Evolutionary conservation across 2,329 filamentous ascomycete species (phyloP), one percentile per base, ranked within the genome.

Genomic region (Pseudocercospora macadamiae): DNA sequence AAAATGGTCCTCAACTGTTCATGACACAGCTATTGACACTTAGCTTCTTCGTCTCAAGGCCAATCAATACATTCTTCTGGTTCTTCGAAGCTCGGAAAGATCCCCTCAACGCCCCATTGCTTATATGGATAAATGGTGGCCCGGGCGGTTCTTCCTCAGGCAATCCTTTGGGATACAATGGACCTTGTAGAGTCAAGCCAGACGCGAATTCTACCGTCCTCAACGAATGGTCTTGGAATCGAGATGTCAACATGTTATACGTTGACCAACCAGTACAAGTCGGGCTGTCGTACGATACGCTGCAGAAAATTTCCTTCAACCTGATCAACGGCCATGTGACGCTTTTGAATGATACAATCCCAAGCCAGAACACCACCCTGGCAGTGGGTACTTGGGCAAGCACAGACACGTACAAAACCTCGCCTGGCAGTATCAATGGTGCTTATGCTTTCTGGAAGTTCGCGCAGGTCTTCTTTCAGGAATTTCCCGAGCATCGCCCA

Each of bases 381-480:
- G 73, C 80, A 25, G 75, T 81, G 7, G 83, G 83, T 14, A 54
- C 42, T 7, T 53, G 37, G 23, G 30, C 56, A 10, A 59, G 48
- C n/a, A 45, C 37, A 21, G 55, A 59, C 51, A 85, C 80, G 2
- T 81, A 82, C 32, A 71, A 79, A 1, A 78, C 78, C 1, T 79
- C 82, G 0, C 82, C 82, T 42, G 79, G 76, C 4, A 83, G 81
- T 0, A 72, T 78, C 55, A 82, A 82, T 64, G 79, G 80, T 25
- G 83, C 82, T 14, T 76, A 79, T 62, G 79, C 81, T 6, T 72
- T 86, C 4, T 86, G 84, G 84, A 77, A 83, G 63, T 85, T 86
- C 71, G 78, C 82, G 89, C 83, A 86, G 67, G 78, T 79, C 1
- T 89, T 86, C 77, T 83, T 86, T 54, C 77, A 82, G 3, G 80